phyloP scores from a whole-genome alignment of 129 eudicot species.

The Gnaphalium uliginosum region DNA sequence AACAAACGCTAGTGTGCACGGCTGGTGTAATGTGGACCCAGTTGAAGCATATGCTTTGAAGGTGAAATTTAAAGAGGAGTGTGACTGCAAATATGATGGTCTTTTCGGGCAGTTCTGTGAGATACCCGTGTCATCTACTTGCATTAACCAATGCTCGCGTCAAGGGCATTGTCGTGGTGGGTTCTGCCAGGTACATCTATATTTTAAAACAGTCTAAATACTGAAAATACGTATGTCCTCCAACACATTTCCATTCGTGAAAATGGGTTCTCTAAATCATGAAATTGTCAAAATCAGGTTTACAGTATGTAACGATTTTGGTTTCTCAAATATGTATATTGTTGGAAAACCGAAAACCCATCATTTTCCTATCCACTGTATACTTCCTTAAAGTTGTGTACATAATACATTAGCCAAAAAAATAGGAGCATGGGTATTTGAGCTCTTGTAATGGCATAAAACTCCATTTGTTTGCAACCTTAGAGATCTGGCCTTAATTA shows the following conservation, averaged over 20 bases:
- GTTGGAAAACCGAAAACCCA: too few relatives aligned
- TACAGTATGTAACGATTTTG: too few relatives aligned
- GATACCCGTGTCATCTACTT: slow-evolving; percentile 58
- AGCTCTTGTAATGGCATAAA: not conserved
- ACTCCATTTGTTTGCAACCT: not conserved
- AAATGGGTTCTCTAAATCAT: too few relatives aligned
- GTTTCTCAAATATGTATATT: too few relatives aligned
- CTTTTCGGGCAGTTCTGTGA: slow-evolving; percentile 79
- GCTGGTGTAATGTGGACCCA: slow-evolving; percentile 97
- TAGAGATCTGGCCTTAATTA: too few relatives aligned
- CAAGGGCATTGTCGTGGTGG: slow-evolving; percentile 92
- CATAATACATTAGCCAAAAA: too few relatives aligned
- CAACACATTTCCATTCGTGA: too few relatives aligned
- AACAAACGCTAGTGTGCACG: slow-evolving; percentile 59
- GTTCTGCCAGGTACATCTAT: slow-evolving; percentile 71
- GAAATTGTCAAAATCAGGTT: too few relatives aligned
- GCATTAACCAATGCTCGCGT: slow-evolving; percentile 92
- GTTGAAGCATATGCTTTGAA: slow-evolving; percentile 56
- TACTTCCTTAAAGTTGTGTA: too few relatives aligned
- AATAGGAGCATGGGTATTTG: too few relatives aligned
- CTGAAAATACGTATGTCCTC: not conserved
- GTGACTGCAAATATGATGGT: slow-evolving; percentile 97
- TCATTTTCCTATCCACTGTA: too few relatives aligned
- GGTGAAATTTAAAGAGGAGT: slow-evolving; percentile 73
- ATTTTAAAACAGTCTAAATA: not conserved